Evolutionary conservation across 1,284 basidiomycete genomes (phyloP).

Genomic region (Blastosporella zonata): DNA sequence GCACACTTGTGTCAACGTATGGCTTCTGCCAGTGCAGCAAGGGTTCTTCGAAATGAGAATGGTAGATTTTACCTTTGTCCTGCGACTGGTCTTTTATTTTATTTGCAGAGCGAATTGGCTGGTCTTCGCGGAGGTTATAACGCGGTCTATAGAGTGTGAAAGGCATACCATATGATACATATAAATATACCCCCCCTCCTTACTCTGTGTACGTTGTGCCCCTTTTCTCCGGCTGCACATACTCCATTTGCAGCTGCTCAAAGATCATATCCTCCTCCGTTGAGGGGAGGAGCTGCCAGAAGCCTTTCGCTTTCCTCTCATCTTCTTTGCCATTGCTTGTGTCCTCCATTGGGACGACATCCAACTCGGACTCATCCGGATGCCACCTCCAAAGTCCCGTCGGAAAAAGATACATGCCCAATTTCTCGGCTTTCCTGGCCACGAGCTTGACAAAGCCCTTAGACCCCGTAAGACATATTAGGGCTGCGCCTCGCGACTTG

Average conservation of each 20-base stretch:
- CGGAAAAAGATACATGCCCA: not conserved
- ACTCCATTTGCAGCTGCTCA: slow-evolving; percentile 40
- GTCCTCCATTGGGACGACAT: not conserved
- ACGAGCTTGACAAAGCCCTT: slow-evolving; percentile 33
- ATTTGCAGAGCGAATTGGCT: no score
- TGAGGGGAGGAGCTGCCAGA: slow-evolving; percentile 43
- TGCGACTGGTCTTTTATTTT: no score
- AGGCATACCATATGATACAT: no score
- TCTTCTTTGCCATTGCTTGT: not conserved
- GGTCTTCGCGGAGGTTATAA: no score
- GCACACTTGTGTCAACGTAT: slow-evolving; percentile 21
- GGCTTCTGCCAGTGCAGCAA: slow-evolving; percentile 18
- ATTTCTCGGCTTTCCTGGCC: not conserved
- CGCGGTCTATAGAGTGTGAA: no score
- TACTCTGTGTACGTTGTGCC: no score
- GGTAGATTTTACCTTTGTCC: no score
- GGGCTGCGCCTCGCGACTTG: slow-evolving; percentile 45
- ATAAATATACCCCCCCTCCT: no score
- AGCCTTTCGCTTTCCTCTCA: slow-evolving; percentile 24
- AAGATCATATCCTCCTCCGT: slow-evolving; percentile 45
- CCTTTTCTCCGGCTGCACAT: slow-evolving; percentile 40
- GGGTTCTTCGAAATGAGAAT: no score
- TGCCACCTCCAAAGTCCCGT: slow-evolving; percentile 6
- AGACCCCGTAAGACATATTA: slow-evolving; percentile 55
- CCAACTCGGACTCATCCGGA: slow-evolving; percentile 1